Evolutionary conservation across 306 rosid species (phyloP), one percentile per base, ranked within the genome.

Genomic region (Psophocarpus tetragonolobus): DNA sequence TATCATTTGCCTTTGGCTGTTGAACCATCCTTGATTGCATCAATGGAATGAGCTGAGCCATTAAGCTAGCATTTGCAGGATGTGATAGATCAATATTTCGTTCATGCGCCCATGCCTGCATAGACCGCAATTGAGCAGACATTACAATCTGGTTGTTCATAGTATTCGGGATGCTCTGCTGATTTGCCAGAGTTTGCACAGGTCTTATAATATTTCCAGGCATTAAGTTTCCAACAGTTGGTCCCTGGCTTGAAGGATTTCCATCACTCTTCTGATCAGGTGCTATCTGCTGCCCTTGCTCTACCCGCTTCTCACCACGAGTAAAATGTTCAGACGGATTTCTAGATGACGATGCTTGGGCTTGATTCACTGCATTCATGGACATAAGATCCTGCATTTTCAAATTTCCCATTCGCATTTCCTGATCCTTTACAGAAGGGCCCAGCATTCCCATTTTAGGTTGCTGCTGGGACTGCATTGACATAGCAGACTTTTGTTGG

Each of bases 41-140:
- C 72, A 90, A 36, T 13, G 92, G 93, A 76, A 89, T 80, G 78
- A 95, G 85, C 85, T 89, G 97, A 29, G 92, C 86, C 89, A 91
- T 66, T 73, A 90, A 71, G 81, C 81, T 83, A 72, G 89, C 94
- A 88, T 89, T 91, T 77, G 88, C 83, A 68, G 97, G 98, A 73
- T 85, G 81, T 26, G 96, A 87, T 74, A 91, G 89, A 86, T 95
- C 97, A 74, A 94, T 91, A 80, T 92, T 90, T 38, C 81, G 85
- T 69, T 92, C 98, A 42, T 81, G 84, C 26, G 88, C 97, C 97
- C 96, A 92, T 15, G 93, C 92, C 79, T 95, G 96, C 87, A 90
- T 61, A n/a, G 92, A 92, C 81, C 84, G 95, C 68, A 90, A 81
- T 82, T 90, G 97, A 57, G 88, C 71, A 82, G 95, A 82, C 75